Evolutionary conservation across 2,329 filamentous ascomycete species (phyloP).

Genomic region (Cladophialophora carrionii): DNA sequence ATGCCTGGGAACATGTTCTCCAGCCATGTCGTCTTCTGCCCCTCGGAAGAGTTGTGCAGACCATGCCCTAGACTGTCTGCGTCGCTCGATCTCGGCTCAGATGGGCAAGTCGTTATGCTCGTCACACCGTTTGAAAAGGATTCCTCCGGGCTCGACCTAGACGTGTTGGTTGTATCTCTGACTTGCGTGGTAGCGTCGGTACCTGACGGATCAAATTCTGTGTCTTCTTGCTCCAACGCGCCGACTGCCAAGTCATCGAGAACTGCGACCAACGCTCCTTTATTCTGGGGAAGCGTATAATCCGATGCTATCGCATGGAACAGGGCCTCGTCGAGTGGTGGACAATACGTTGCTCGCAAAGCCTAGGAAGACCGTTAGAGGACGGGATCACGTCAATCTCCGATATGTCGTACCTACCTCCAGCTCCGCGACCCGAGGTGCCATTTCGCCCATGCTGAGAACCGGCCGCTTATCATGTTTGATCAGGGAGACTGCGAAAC

Average conservation of each 20-base stretch:
- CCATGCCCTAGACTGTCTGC: conserved; percentile 26
- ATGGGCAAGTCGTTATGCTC: conserved; percentile 36
- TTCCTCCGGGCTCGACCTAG: conserved; percentile 30
- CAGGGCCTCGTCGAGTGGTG: conserved; percentile 74
- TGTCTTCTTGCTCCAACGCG: conserved; percentile 65
- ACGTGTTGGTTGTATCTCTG: conserved; percentile 44
- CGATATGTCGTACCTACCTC: not conserved
- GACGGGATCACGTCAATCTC: conserved; percentile 13
- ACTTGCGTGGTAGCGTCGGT: conserved; percentile 36
- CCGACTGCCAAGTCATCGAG: conserved; percentile 68
- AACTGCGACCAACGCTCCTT: conserved; percentile 59
- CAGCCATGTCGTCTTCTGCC: conserved; percentile 67
- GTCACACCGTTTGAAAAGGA: conserved; percentile 32
- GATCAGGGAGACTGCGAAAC: not conserved
- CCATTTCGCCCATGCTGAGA: conserved; percentile 19
- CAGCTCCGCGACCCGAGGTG: not conserved
- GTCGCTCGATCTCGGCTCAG: conserved; percentile 39
- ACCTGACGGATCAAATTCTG: conserved; percentile 35
- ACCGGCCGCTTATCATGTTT: conserved; percentile 24
- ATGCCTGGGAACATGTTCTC: conserved; percentile 72
- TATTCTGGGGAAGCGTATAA: conserved; percentile 62
- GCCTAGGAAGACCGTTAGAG: conserved; percentile 12
- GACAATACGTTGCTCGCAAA: conserved; percentile 66
- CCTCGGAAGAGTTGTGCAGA: conserved; percentile 41
- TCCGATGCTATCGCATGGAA: conserved; percentile 77